Conservation (phyloP, 345 rosid genomes). For the Syzygium oleosum region DNA sequence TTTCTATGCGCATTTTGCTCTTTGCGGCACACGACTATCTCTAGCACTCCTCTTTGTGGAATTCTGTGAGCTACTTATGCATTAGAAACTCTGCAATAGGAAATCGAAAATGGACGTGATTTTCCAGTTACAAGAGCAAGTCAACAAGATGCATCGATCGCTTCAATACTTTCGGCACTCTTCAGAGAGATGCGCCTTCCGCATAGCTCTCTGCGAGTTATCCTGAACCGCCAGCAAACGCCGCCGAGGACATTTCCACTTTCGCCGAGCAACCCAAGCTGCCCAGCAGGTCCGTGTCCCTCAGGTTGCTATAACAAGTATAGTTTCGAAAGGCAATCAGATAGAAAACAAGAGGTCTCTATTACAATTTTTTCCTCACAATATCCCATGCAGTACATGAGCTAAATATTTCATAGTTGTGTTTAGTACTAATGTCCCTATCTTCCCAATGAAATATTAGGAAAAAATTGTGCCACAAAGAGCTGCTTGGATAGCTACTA, state of each 20-base stretch:
- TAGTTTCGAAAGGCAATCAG: too few species aligned
- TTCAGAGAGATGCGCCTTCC: constrained; percentile 81
- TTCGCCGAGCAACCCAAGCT: constrained; percentile 63
- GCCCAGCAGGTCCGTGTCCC: constrained; percentile 56
- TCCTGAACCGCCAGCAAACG: constrained; percentile 62
- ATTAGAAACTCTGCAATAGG: background rate
- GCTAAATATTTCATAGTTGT: too few species aligned
- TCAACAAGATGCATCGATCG: constrained; percentile 57
- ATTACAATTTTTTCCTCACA: too few species aligned
- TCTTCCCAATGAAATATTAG: too few species aligned
- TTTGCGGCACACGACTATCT: too few species aligned
- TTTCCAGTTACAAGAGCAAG: constrained; percentile 91
- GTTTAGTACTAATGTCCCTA: too few species aligned
- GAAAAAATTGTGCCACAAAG: too few species aligned
- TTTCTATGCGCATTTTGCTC: too few species aligned
- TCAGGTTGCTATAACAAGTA: too few species aligned
- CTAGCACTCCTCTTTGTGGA: background rate
- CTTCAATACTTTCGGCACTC: constrained; percentile 73
- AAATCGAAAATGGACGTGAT: constrained; percentile 22
- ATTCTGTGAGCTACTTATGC: background rate
- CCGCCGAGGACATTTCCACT: constrained; percentile 41
- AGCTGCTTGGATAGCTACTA: too few species aligned
- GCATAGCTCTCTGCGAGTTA: constrained; percentile 70
- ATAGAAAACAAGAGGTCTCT: too few species aligned
- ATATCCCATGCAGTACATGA: too few species aligned